Evolutionary conservation across 192 early-diverging fungal species (phyloP), one percentile per base, ranked within the genome.

Genomic region (Oehlia diaphana): DNA sequence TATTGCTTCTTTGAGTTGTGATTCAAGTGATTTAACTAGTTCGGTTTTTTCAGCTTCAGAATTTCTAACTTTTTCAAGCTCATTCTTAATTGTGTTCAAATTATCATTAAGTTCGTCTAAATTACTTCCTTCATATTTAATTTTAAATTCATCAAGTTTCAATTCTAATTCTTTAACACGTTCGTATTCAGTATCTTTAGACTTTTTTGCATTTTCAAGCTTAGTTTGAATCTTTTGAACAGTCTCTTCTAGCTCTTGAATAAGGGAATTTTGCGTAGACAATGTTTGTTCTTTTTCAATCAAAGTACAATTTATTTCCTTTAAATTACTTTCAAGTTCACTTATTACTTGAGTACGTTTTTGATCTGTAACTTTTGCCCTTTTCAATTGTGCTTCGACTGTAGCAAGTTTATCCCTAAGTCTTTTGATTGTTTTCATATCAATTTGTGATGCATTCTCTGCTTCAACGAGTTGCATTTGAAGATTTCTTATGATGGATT

Each of bases 211-310:
- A 14, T 47, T 23, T 14, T 66, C 42, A 66, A 77, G 76, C 31
- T 66, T 13, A 33, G 31, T 2, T 42, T 67, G 37, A 13, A 42
- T 16, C 23, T 67, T 64, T 49, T 44, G 9, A 37, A 33, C 23
- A 10, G 19, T n/a, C 2, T 63, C 39, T 49, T 47, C 63, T 28
- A 77, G 31, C 12, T 77, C 76, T 35, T 28, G n/a, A 19, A 77
- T 14, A 8, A 77, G n/a, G 7, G 76, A 0, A 50, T 44, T 33
- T 37, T 67, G 64, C 0, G n/a, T n/a, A 26, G 42, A 4, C 4
- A 77, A 14, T 31, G 37, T 12, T 77, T 66, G 33, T 77, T 77
- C 76, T 66, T 77, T 77, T 44, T 77, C 76, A 0, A 19, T 23
- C 9, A 77, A 10, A 12, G 76, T 42, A 50, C 6, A 28, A 66